Percentiles rank a stretch among this genome's conserved stretches.
phyloP scores from a whole-genome alignment of 805 yeast species.

The Yamadazyma kitorensis region DNA sequence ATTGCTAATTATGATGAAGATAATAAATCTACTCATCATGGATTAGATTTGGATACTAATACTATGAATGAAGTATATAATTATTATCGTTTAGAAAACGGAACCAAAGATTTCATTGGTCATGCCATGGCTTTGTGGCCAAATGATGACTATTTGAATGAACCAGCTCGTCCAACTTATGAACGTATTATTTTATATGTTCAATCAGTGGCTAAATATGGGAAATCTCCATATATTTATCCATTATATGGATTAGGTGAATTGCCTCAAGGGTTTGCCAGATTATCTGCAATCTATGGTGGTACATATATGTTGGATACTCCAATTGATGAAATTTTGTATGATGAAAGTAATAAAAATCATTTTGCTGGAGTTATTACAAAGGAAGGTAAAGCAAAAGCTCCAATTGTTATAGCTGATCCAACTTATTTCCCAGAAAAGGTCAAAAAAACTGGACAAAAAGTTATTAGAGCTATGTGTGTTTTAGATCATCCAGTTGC shows the following conservation, averaged over 20 bases:
- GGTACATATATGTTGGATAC: conserved; percentile 98
- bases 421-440: conserved; percentile 94
- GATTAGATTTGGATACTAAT: conserved; percentile 77
- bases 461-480: conserved; percentile 83
- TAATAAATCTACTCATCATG: conserved; percentile 77
- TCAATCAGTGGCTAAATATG: conserved; percentile 89
- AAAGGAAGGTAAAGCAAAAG: conserved; percentile 87
- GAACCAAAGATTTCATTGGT: conserved; percentile 94
- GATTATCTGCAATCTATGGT: conserved; percentile 95
- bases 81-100: conserved; percentile 86
- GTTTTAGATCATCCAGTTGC: conserved; percentile 88
- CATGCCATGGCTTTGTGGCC: conserved; percentile 98
- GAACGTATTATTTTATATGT: conserved; percentile 84
- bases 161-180: conserved; percentile 89
- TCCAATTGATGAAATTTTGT: conserved; percentile 86
- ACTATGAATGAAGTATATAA: conserved; percentile 90
- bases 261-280: conserved; percentile 97
- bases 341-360: conserved; percentile 58
- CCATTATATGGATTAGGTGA: conserved; percentile 97
- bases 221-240: conserved; percentile 93
- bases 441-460: conserved; percentile 68
- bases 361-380: conserved; percentile 87
- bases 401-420: conserved; percentile 93
- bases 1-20: conserved; percentile 80
- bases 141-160: conserved; percentile 81